A percentile compares a stretch with the other conserved stretches of the same genome.
phyloP scores from a whole-genome alignment of 192 early-diverging fungal species.

The Mortierella antarctica region DNA sequence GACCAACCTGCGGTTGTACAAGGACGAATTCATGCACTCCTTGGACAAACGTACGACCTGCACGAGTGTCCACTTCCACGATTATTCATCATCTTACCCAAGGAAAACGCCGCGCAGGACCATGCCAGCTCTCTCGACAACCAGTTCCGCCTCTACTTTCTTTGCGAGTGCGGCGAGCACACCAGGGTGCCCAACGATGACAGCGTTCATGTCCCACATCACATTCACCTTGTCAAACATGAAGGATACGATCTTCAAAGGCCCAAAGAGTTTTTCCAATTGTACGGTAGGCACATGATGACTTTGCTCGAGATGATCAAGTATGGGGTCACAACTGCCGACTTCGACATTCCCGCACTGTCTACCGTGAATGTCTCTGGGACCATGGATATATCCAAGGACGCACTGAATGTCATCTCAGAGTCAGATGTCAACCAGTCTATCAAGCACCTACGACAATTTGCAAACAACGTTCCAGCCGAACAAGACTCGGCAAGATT shows the following conservation, averaged over 20 bases:
- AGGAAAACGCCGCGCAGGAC: not conserved
- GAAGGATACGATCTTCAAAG: not conserved
- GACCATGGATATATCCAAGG: not conserved
- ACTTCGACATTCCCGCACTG: not conserved
- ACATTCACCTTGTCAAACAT: slow-evolving; percentile 5
- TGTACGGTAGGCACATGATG: not conserved
- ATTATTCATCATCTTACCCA: slow-evolving; percentile 1
- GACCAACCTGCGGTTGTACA: not conserved
- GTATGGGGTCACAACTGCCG: not conserved
- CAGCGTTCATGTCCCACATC: not conserved
- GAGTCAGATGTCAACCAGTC: not conserved
- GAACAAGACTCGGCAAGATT: not conserved
- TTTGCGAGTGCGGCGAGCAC: slow-evolving; percentile 5
- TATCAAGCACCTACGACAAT: not conserved
- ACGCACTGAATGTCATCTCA: not conserved
- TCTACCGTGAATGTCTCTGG: not conserved
- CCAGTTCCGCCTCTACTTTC: slow-evolving; percentile 3
- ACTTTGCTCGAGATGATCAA: slow-evolving; percentile 10
- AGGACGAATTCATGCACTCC: not conserved
- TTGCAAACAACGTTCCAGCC: not conserved
- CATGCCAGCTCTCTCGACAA: not conserved
- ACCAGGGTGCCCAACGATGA: not conserved
- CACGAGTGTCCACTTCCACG: slow-evolving; percentile 1
- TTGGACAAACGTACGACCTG: not conserved
- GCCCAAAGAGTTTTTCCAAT: not conserved